Evolutionary conservation across 768 basidiomycete genomes (phyloP), one percentile per base, ranked within the genome.

Genomic region (Serpula lacrymans): DNA sequence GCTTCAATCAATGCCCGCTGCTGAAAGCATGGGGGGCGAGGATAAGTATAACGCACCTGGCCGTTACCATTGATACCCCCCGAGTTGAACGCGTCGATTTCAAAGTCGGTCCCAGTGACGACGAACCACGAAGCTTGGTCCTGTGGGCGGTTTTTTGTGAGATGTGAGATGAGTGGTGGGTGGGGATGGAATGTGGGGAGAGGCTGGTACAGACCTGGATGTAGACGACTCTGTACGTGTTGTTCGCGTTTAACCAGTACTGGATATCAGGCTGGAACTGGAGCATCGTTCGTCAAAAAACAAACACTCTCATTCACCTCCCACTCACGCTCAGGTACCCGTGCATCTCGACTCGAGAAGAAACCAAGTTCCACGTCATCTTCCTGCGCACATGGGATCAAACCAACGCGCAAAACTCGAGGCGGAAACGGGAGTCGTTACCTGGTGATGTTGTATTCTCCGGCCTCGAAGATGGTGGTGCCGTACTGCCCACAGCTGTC

Each of bases 61-160:
- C 78, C 78, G 49, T 80, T 78, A 14, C 79, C 79, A 51, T 74
- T 63, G 37, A 82, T 75, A 2, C 78, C 78, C 20, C 78, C 78
- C 1, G 62, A 65, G 49, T 69, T 67, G 51, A 80, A 74, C 2
- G 70, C 79, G 51, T 80, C 72, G 45, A 80, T 68, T 12, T 61
- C 62, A 43, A 80, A 80, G 59, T 79, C 68, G 22, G 59, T 59
- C 3, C 78, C 78, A 3, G 77, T 77, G 25, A 81, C 62, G 36
- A 80, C 73, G 48, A 81, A 81, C 76, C 78, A 80, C 5, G 79
- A 80, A 2, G 78, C 75, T 63, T 81, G 80, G 47, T 61, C 71
- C 75, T 80, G 37, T 12, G 30, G 11, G n/a, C 31, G 31, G 31
- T 14, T 33, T 18, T 14, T 14, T n/a, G 27, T 29, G 27, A 33